Evolutionary conservation across 208 protist species (phyloP).

Genomic region (Porcisia deanei): DNA sequence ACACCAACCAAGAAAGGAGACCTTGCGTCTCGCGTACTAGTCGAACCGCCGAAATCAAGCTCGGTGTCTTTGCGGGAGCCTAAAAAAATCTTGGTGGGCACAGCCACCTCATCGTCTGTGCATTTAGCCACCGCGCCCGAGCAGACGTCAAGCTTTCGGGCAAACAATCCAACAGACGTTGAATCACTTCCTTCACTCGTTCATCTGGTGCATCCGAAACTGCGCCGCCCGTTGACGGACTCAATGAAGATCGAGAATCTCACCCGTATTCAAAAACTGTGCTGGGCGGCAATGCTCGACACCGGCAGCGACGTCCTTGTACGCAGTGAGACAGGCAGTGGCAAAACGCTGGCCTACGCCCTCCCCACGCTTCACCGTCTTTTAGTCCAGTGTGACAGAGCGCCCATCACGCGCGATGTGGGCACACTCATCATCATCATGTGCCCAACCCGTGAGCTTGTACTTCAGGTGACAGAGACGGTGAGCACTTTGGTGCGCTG

Average conservation of each 20-base stretch:
- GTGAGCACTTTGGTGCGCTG: constrained; percentile 67
- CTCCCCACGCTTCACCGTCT: constrained; percentile 94
- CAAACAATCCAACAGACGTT: constrained; percentile 42
- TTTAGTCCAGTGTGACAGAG: constrained; percentile 73
- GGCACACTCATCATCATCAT: constrained; percentile 85
- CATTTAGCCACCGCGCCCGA: neutral
- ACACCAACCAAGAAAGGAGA: neutral
- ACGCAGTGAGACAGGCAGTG: constrained; percentile 91
- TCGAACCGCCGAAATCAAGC: constrained; percentile 1
- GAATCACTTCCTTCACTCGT: constrained; percentile 45
- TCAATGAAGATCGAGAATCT: constrained; percentile 60
- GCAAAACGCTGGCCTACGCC: constrained; percentile 94
- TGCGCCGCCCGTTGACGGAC: constrained; percentile 64
- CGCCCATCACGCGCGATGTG: constrained; percentile 66
- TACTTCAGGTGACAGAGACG: constrained; percentile 84
- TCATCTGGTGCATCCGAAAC: constrained; percentile 72
- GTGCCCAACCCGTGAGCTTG: constrained; percentile 87
- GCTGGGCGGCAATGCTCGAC: constrained; percentile 87
- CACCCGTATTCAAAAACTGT: constrained; percentile 94
- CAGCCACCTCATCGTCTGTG: neutral
- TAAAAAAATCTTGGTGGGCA: constrained; percentile 4
- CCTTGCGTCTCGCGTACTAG: neutral
- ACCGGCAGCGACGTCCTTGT: constrained; percentile 83
- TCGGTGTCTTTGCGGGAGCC: constrained; percentile 29
- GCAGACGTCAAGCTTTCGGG: constrained; percentile 40